phyloP scores from a whole-genome alignment of 1,139 yeast genomes.

The Pichia sp. region DNA sequence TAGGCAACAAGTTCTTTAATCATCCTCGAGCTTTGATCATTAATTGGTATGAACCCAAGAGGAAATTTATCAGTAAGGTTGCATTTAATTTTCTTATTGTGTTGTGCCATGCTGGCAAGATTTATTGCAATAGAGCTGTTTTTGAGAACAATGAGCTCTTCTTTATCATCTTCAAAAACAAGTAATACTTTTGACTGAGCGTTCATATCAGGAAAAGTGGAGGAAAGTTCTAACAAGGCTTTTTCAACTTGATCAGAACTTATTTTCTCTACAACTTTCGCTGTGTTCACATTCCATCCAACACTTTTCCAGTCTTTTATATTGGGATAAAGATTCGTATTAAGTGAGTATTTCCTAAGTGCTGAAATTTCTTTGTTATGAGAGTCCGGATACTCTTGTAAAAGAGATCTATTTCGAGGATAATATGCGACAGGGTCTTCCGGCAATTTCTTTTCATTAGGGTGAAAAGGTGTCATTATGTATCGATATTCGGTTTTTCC shows the following conservation, averaged over 20 bases:
- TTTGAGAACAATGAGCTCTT: background rate
- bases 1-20: background rate
- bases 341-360: slow-evolving; percentile 1
- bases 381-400: background rate
- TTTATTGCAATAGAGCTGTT: background rate
- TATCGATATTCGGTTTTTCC: background rate
- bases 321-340: slow-evolving; percentile 2
- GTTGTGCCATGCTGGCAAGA: background rate
- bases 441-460: slow-evolving; percentile 9
- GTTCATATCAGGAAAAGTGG: background rate
- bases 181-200: background rate
- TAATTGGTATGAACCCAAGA: background rate
- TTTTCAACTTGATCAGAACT: background rate
- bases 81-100: background rate
- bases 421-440: slow-evolving; percentile 15
- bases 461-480: slow-evolving; percentile 11
- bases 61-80: background rate
- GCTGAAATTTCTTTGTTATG: background rate
- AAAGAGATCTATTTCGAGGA: slow-evolving; percentile 5
- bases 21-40: background rate
- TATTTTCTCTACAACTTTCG: slow-evolving; percentile 9
- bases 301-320: slow-evolving; percentile 1
- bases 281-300: slow-evolving; percentile 13
- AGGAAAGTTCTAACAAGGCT: background rate
- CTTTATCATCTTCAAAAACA: background rate